Evolutionary conservation across 2,329 filamentous ascomycete genomes (phyloP).

Genomic region (Monilinia polystroma): DNA sequence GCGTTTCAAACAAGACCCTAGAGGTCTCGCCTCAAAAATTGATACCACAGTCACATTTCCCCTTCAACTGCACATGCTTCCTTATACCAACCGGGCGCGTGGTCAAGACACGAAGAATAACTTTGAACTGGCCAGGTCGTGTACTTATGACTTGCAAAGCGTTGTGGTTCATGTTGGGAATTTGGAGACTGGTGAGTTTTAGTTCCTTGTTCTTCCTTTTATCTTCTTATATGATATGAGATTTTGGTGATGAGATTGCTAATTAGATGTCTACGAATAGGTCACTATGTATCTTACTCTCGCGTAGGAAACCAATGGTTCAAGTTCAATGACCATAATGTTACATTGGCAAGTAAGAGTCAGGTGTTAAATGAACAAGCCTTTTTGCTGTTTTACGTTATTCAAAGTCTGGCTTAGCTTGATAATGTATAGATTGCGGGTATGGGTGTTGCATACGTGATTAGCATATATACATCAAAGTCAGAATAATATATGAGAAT

Average conservation of each 20-base stretch:
- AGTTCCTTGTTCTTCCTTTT: neutral
- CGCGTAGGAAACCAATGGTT: conserved; percentile 66
- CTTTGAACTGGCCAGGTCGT: conserved; percentile 60
- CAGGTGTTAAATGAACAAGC: conserved; percentile 85
- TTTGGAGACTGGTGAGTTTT: conserved; percentile 67
- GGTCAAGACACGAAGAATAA: conserved; percentile 50
- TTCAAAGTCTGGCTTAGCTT: conserved; percentile 53
- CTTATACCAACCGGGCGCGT: conserved; percentile 73
- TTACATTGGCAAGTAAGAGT: conserved; percentile 77
- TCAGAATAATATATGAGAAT: neutral
- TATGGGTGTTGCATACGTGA: neutral
- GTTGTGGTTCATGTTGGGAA: conserved; percentile 93
- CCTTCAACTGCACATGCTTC: conserved; percentile 82
- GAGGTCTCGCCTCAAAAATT: conserved; percentile 78
- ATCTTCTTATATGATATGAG: no score
- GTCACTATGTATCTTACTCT: conserved; percentile 25
- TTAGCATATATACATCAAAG: neutral
- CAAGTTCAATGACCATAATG: conserved; percentile 91
- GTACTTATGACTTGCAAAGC: conserved; percentile 81
- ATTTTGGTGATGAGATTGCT: conserved; percentile 50
- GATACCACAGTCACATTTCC: conserved; percentile 85
- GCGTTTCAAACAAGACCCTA: conserved; percentile 72
- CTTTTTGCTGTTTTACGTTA: conserved; percentile 86
- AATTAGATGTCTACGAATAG: conserved; percentile 55
- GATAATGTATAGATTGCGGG: neutral